Evolutionary conservation across 805 yeast genomes (phyloP), one percentile per base, ranked within the genome.

Genomic region (Pichia occidentalis): DNA sequence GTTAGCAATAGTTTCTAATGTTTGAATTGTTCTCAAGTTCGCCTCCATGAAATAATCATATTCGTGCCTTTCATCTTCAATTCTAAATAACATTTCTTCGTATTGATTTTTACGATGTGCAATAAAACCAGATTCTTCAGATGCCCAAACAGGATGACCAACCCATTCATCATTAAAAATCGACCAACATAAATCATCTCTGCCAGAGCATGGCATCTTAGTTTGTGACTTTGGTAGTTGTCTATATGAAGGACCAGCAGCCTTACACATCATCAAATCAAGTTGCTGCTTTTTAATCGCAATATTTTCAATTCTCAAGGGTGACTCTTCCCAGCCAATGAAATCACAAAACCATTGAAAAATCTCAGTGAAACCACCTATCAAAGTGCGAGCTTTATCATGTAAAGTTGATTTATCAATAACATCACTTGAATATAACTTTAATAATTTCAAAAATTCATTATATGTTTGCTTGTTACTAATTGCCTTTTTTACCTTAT

Each of bases 111-210:
- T 92, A 48, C 97, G 77, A 60, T 92, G 99, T n/a, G 98, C 96
- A 57, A 92, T 88, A 53, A 90, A 92, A 0, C 98, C 99, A 10
- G 96, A 85, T 60, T 92, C 99, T 60, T 92, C 99, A 0, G 97
- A 90, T 4, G 97, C 98, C 99, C 99, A 92, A n/a, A 95, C 94
- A 17, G 99, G 99, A 61, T 92, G 97, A 6, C 97, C 96, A 24
- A 92, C 97, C 97, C 97, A 92, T 61, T 90, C 97, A 59, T 92
- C 98, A 60, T 92, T 92, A 51, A 92, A 71, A 12, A 92, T 96
- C 55, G 90, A 97, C 97, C 97, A 90, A 59, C 98, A 92, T 88
- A 92, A 84, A 52, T 90, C 97, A 61, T 92, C 99, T 52, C 99
- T 77, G 13, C 98, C 98, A 8, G 95, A 84, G 52, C 97, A 90